Base-by-base conservation (phyloP, 179 eudicot genomes). In the Beta macrorhiza region DNA sequence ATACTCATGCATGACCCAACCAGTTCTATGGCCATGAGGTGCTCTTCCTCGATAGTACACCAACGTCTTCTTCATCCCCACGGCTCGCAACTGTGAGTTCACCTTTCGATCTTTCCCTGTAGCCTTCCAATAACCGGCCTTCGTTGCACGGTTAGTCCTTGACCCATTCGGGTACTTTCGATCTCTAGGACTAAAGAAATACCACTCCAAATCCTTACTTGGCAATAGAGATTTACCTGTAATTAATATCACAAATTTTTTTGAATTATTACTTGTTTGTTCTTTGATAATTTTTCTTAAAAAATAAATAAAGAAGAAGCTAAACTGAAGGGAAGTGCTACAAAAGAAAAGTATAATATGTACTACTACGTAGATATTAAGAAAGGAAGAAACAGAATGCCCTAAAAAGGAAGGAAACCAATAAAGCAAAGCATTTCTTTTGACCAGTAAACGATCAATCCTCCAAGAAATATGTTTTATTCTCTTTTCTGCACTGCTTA, bases 201-300 rank as follows among this genome's bases (percentile, higher is more conserved):
- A 93, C 97, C 97, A 93, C 82, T 93, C 97, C 52, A 92, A 83
- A 84, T 93, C 97, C 80, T 90, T 93, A 92, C 97, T 93, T 77
- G 97, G 98, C 77, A 93, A 78, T 67, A 93, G 81, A 58, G 98
- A 93, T 75, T 92, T 93, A 62, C 93, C 98, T 93, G 81, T 72
- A 49, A 9, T 49, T 49, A 49, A 49, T 49, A 49, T 37, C 42
- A 0, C 42, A 37, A 37, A 2, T 37, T 37, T 49, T 49, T 49
- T 49, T 49, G 11, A 49, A 49, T 49, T 5, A 49, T 49, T 11
- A 56, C 56, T 8, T 11, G 0, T 56, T 56, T 0, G 37, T 4
- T 25, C 4, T 37, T 2, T 32, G 2, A 10, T 67, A 25, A 20
- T 37, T 37, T 67, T 19, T 16, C 5, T 25, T 13, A 72, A 44